Evolutionary conservation across 2,329 filamentous ascomycete genomes (phyloP).

Genomic region (Plenodomus lindquistii): DNA sequence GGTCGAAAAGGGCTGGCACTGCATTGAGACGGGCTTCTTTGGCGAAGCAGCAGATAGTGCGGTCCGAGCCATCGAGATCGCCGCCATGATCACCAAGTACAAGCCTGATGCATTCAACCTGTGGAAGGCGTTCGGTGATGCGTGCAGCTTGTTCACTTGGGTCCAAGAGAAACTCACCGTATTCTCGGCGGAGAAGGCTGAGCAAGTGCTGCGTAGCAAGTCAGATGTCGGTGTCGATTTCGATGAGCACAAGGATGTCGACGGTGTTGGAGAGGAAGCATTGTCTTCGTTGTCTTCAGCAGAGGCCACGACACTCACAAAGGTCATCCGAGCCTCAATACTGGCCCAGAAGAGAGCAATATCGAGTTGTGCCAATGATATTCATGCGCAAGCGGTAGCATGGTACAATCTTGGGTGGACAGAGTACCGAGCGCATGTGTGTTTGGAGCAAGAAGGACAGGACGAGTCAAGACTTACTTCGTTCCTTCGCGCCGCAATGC

Average conservation of each 20-base stretch:
- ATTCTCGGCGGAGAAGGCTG: constrained; percentile 64
- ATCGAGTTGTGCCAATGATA: constrained; percentile 69
- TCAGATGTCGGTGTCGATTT: constrained; percentile 56
- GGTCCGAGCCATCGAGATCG: constrained; percentile 68
- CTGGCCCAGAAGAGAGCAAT: constrained; percentile 88
- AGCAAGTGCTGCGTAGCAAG: constrained; percentile 59
- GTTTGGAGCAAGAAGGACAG: constrained; percentile 53
- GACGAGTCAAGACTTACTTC: constrained; percentile 56
- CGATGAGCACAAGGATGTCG: constrained; percentile 68
- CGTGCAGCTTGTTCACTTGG: constrained; percentile 80
- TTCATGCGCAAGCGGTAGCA: constrained; percentile 89
- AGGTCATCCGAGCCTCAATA: constrained; percentile 72
- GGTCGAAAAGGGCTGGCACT: constrained; percentile 77
- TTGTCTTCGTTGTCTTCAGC: constrained; percentile 28
- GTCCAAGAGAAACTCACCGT: constrained; percentile 69
- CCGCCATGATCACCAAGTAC: constrained; percentile 62
- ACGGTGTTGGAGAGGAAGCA: constrained; percentile 60
- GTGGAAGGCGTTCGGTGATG: constrained; percentile 91
- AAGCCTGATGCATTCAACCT: constrained; percentile 82
- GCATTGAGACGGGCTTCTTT: constrained; percentile 81
- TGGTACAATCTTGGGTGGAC: constrained; percentile 98
- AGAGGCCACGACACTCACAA: constrained; percentile 47
- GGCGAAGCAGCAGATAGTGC: constrained; percentile 78
- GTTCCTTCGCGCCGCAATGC: constrained; percentile 79
- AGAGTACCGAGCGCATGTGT: constrained; percentile 79